phyloP scores from a whole-genome alignment of 495 filamentous ascomycete genomes.

The Lasiosphaeria ovina region DNA sequence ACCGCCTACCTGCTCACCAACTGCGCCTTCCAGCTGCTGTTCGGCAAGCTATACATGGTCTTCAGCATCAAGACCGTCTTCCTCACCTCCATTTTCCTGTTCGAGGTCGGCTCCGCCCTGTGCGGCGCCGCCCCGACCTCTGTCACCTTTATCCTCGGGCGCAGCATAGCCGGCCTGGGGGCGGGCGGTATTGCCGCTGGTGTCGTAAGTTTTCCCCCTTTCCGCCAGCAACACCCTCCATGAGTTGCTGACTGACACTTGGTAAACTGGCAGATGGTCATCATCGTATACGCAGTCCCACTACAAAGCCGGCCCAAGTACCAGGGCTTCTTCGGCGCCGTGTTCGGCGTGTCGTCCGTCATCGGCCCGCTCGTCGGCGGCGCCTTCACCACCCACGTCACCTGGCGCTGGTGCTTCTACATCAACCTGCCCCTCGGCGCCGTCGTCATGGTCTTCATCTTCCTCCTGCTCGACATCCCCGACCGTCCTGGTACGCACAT shows the following conservation, averaged over 20 bases:
- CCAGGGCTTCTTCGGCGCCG: conserved; percentile 30
- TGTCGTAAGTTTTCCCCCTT: not conserved
- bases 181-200: not conserved
- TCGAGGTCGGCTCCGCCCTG: conserved; percentile 51
- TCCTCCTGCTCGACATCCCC: conserved; percentile 43
- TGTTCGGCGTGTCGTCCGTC: conserved; percentile 18
- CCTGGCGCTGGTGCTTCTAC: conserved; percentile 42
- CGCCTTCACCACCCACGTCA: conserved; percentile 41
- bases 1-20: conserved; percentile 38
- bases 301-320: conserved; percentile 38
- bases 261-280: conserved; percentile 23
- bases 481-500: conserved; percentile 15
- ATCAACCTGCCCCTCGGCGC: conserved; percentile 40
- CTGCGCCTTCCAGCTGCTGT: conserved; percentile 38
- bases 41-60: conserved; percentile 31
- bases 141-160: conserved; percentile 51
- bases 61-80: conserved; percentile 45
- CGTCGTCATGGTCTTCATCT: conserved; percentile 17
- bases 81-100: conserved; percentile 40
- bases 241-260: not conserved
- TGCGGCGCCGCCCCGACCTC: conserved; percentile 53
- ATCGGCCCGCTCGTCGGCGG: conserved; percentile 45
- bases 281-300: conserved; percentile 49
- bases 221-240: not conserved
- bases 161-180: conserved; percentile 21